Evolutionary conservation across 805 yeast genomes (phyloP).

Genomic region (Saccharomyces eubayanus): DNA sequence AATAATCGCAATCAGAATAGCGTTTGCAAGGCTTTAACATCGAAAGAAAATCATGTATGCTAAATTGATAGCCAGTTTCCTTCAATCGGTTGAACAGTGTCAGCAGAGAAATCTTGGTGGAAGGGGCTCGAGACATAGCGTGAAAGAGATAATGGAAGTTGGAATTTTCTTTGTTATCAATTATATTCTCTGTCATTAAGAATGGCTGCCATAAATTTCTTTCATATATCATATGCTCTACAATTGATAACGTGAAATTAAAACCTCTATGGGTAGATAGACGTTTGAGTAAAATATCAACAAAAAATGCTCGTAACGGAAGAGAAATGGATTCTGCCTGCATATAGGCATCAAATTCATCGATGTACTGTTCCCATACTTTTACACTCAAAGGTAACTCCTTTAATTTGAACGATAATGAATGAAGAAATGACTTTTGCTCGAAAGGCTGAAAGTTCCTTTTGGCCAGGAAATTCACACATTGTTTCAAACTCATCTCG

Average conservation of each 20-base stretch:
- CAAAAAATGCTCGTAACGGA: constrained; percentile 9
- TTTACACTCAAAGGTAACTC: neutral
- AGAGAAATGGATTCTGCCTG: neutral
- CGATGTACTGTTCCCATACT: neutral
- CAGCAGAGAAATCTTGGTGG: constrained; percentile 11
- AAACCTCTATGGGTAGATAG: constrained; percentile 7
- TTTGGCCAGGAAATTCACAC: neutral
- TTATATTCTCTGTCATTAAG: constrained; percentile 6
- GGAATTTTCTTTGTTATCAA: constrained; percentile 2
- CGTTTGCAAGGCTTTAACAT: constrained; percentile 8
- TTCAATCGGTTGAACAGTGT: constrained; percentile 7
- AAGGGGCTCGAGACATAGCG: constrained; percentile 8
- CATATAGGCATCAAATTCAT: neutral
- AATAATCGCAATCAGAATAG: constrained; percentile 5
- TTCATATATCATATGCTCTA: constrained; percentile 10
- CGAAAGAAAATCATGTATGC: constrained; percentile 10
- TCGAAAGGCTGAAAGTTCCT: neutral
- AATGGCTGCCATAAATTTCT: constrained; percentile 4
- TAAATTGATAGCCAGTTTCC: constrained; percentile 7
- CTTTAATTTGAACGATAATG: neutral
- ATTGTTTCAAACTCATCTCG: neutral
- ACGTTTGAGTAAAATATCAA: constrained; percentile 7
- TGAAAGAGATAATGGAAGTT: constrained; percentile 12
- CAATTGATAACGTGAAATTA: constrained; percentile 9
- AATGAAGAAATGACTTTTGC: neutral